Percentiles rank a stretch among this genome's conserved stretches.
These are phyloP conservation scores for Sporobolomyces pararoseus DNA, from an alignment of 768 basidiomycete genomes.

Conservation along the genomic window DNA sequence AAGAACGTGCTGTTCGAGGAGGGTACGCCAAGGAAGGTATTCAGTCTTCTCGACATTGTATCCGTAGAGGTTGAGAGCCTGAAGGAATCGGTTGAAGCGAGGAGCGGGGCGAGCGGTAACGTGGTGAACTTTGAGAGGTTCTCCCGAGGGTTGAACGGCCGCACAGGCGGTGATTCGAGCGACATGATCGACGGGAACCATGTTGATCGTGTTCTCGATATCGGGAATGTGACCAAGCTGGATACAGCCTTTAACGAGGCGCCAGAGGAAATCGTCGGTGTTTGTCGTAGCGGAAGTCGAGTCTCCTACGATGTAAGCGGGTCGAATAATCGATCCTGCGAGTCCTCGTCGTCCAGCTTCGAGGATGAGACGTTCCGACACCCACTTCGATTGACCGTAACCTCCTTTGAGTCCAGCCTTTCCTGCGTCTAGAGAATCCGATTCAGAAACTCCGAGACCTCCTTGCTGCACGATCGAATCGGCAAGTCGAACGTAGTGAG, in stretches of 20 bases:
- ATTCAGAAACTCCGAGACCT: slow-evolving; percentile 70
- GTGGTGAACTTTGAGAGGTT: slow-evolving; percentile 64
- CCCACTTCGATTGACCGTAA: slow-evolving; percentile 98
- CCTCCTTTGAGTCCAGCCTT: slow-evolving; percentile 72
- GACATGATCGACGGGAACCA: slow-evolving; percentile 96
- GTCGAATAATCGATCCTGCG: slow-evolving; percentile 77
- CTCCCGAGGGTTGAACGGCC: slow-evolving; percentile 57
- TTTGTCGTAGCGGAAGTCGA: slow-evolving; percentile 88
- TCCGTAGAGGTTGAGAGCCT: slow-evolving; percentile 70
- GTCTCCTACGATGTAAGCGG: slow-evolving; percentile 95
- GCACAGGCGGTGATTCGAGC: slow-evolving; percentile 75
- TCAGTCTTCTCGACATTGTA: slow-evolving; percentile 74
- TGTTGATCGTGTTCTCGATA: slow-evolving; percentile 96
- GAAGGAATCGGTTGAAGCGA: slow-evolving; percentile 82
- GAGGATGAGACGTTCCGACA: slow-evolving; percentile 86
- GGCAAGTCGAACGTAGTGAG: slow-evolving; percentile 81
- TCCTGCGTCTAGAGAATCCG: slow-evolving; percentile 83
- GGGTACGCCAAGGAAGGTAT: slow-evolving; percentile 85
- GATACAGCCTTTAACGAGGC: slow-evolving; percentile 94
- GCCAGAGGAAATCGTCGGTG: slow-evolving; percentile 98
- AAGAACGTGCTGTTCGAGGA: slow-evolving; percentile 91
- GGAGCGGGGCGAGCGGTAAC: slow-evolving; percentile 79
- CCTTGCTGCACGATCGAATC: slow-evolving; percentile 60
- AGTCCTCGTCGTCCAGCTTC: slow-evolving; percentile 86
- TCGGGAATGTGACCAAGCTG: slow-evolving; percentile 95